A percentile compares a stretch with the other conserved stretches of the same genome.
phyloP scores from a whole-genome alignment of 148 eudicot genomes.

The Dianthus caryophyllus region DNA sequence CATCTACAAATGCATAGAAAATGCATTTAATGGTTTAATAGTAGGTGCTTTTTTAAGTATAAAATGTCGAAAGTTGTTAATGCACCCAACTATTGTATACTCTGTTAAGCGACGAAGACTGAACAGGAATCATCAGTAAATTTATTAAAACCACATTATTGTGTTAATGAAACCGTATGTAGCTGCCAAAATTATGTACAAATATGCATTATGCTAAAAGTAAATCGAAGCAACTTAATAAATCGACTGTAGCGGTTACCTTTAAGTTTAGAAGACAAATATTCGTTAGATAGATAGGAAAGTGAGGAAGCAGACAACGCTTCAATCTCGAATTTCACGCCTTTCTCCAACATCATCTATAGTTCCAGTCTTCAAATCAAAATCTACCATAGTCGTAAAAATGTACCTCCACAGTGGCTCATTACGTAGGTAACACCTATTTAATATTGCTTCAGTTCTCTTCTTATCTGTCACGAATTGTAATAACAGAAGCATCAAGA shows the following conservation, averaged over 20 bases:
- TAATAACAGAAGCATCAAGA: too few species aligned
- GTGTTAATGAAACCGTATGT: not conserved
- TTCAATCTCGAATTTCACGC: slow-evolving; percentile 93
- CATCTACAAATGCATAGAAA: not conserved
- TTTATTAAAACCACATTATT: not conserved
- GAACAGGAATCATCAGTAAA: not conserved
- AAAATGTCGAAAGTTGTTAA: not conserved
- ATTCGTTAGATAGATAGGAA: slow-evolving; percentile 69
- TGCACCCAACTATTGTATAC: not conserved
- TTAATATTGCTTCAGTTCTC: slow-evolving; percentile 63
- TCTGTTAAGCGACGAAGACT: not conserved
- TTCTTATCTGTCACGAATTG: too few species aligned
- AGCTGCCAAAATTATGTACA: slow-evolving; percentile 1
- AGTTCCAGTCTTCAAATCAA: slow-evolving; percentile 54
- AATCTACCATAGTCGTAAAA: not conserved
- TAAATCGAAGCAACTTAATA: not conserved
- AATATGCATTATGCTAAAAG: not conserved
- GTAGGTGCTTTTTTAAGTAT: not conserved
- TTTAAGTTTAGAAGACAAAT: slow-evolving; percentile 71
- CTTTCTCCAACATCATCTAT: slow-evolving; percentile 71
- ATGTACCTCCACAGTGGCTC: slow-evolving; percentile 81
- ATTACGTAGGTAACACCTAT: slow-evolving; percentile 72
- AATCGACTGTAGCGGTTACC: slow-evolving; percentile 16
- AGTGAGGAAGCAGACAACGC: slow-evolving; percentile 74
- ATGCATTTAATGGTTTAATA: not conserved